A percentile compares a stretch with the other conserved stretches of the same genome.
phyloP scores from a whole-genome alignment of 164 flowering plant genomes.

The Dillenia suffruticosa region DNA sequence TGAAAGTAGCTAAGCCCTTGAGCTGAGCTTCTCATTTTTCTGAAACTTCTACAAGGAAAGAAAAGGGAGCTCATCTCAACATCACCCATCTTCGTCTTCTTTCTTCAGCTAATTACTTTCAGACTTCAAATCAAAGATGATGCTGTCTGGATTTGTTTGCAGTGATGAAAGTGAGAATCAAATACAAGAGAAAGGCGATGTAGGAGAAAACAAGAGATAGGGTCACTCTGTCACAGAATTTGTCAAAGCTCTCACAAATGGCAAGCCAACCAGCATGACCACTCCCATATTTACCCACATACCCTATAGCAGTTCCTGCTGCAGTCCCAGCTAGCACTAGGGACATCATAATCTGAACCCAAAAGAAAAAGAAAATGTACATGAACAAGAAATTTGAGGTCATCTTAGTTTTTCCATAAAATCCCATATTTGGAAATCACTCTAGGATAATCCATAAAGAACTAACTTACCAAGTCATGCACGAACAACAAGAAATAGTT shows the following conservation, averaged over 20 bases:
- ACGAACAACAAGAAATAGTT: conserved; percentile 35
- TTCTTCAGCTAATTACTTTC: too few species aligned
- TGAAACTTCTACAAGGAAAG: too few species aligned
- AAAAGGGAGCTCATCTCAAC: too few species aligned
- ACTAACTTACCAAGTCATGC: conserved; percentile 41
- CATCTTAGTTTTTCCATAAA: neutral
- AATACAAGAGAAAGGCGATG: conserved; percentile 12
- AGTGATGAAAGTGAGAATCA: conserved; percentile 30
- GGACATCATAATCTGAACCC: conserved; percentile 21
- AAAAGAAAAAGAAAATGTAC: neutral
- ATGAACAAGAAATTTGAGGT: neutral
- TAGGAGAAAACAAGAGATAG: conserved; percentile 17
- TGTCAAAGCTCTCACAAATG: conserved; percentile 31
- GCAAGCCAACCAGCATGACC: conserved; percentile 40
- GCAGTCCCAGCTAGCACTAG: conserved; percentile 30
- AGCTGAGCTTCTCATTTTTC: too few species aligned
- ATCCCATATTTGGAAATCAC: neutral
- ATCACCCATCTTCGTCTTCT: too few species aligned
- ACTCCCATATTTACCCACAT: conserved; percentile 36
- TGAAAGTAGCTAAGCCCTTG: too few species aligned
- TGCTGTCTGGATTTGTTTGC: conserved; percentile 23
- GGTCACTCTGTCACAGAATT: conserved; percentile 23
- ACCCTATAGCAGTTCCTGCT: conserved; percentile 47
- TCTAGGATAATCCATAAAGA: neutral
- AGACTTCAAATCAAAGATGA: too few species aligned